phyloP scores from a whole-genome alignment of 768 basidiomycete genomes.

The Boletus pseudopeckii region DNA sequence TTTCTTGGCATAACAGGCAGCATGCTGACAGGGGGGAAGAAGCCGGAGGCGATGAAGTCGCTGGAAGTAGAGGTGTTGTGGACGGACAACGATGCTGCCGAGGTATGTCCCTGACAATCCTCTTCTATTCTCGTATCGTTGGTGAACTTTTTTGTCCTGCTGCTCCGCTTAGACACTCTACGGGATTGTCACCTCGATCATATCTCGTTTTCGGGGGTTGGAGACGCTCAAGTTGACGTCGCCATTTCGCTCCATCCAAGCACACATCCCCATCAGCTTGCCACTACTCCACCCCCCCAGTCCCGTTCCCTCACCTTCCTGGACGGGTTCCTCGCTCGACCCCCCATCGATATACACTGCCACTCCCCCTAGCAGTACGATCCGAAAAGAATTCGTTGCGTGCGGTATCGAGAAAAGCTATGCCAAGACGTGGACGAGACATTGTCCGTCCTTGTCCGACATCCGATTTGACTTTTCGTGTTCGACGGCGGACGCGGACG shows the following conservation, averaged over 20 bases:
- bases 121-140: neutral
- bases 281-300: neutral
- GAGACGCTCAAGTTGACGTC: conserved; percentile 30
- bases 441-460: conserved; percentile 25
- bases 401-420: conserved; percentile 25
- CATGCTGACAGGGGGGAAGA: conserved; percentile 16
- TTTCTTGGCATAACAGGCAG: conserved; percentile 27
- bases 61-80: conserved; percentile 30
- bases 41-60: conserved; percentile 10
- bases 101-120: conserved; percentile 10
- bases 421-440: conserved; percentile 28
- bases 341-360: neutral
- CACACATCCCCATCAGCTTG: conserved; percentile 10
- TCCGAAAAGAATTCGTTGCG: conserved; percentile 28
- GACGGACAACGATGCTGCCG: conserved; percentile 27
- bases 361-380: neutral
- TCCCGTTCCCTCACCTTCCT: conserved; percentile 8
- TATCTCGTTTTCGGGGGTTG: conserved; percentile 30
- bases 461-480: conserved; percentile 32
- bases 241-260: conserved; percentile 28
- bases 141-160: neutral
- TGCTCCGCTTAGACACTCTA: conserved; percentile 22
- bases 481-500: conserved; percentile 22
- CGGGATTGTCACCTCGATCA: conserved; percentile 29
- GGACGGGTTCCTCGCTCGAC: neutral